Conservation (phyloP, 139 green algal species). For the Pseudopediastrum boryanum region DNA sequence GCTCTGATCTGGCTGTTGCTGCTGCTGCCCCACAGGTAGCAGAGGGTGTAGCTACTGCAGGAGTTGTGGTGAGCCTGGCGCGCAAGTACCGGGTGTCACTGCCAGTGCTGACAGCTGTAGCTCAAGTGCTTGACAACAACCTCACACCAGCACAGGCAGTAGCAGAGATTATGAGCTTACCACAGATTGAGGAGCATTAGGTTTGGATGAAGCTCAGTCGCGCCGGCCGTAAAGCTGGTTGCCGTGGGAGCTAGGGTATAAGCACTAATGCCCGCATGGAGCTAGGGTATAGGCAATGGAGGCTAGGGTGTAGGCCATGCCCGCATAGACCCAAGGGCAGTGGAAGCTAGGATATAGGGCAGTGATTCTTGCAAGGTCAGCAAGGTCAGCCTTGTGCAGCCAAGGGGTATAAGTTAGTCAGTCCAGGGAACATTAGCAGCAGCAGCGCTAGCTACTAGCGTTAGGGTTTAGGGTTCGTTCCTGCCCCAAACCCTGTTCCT, state of each 20-base stretch:
- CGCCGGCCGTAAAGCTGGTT: background rate
- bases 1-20: background rate
- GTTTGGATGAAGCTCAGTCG: background rate
- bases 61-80: slow-evolving; percentile 89
- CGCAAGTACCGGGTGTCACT: slow-evolving; percentile 90
- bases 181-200: slow-evolving; percentile 92
- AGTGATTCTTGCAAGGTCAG: too few relatives aligned
- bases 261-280: background rate
- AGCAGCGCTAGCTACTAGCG: too few relatives aligned
- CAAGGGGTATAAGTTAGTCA: too few relatives aligned
- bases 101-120: slow-evolving; percentile 97
- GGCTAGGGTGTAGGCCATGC: background rate
- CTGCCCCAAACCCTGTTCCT: too few relatives aligned
- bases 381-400: too few relatives aligned
- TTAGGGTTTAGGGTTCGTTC: too few relatives aligned
- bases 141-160: slow-evolving; percentile 87
- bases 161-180: slow-evolving; percentile 92
- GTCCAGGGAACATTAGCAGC: too few relatives aligned
- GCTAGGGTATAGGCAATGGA: background rate
- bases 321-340: too few relatives aligned
- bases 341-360: too few relatives aligned
- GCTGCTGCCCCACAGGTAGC: slow-evolving; percentile 66
- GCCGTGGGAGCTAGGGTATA: background rate
- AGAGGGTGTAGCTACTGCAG: slow-evolving; percentile 95
- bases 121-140: slow-evolving; percentile 86